phyloP scores from a whole-genome alignment of 2,329 filamentous ascomycete genomes.

The Microsporum audouinii region DNA sequence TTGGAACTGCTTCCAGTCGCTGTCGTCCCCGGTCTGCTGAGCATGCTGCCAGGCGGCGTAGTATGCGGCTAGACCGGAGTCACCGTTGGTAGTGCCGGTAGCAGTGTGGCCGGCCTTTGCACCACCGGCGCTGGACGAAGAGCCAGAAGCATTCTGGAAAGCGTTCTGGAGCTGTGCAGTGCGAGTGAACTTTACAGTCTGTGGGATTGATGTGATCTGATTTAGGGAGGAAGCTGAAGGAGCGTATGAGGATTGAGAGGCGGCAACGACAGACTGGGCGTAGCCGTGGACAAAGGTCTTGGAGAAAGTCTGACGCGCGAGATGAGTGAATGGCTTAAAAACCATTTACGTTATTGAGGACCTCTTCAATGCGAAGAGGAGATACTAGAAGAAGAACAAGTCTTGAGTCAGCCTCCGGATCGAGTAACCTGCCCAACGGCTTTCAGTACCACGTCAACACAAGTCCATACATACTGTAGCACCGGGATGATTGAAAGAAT shows the following conservation, averaged over 20 bases:
- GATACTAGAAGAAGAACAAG: slow-evolving; percentile 29
- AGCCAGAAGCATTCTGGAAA: slow-evolving; percentile 52
- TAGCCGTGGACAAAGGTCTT: slow-evolving; percentile 98
- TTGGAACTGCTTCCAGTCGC: slow-evolving; percentile 86
- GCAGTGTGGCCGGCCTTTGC: slow-evolving; percentile 48
- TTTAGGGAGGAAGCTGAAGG: slow-evolving; percentile 48
- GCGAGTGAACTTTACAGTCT: slow-evolving; percentile 42
- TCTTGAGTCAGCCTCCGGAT: background rate
- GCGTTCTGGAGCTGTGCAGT: slow-evolving; percentile 62
- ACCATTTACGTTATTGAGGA: slow-evolving; percentile 73
- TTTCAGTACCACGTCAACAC: background rate
- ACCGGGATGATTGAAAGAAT: slow-evolving; percentile 50
- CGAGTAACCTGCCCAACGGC: slow-evolving; percentile 11
- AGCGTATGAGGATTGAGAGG: slow-evolving; percentile 74
- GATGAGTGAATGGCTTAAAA: slow-evolving; percentile 58
- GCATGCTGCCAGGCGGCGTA: slow-evolving; percentile 80
- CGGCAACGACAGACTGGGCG: slow-evolving; percentile 93
- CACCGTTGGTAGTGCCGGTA: slow-evolving; percentile 37
- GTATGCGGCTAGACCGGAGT: slow-evolving; percentile 73
- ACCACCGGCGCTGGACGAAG: slow-evolving; percentile 35
- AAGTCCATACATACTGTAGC: slow-evolving; percentile 48
- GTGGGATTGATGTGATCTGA: slow-evolving; percentile 38
- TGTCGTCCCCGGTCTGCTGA: slow-evolving; percentile 55
- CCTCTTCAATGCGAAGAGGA: slow-evolving; percentile 54
- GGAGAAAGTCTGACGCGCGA: slow-evolving; percentile 94